phyloP scores from a whole-genome alignment of 2,329 filamentous ascomycete species.

The Clarireedia paspali region DNA sequence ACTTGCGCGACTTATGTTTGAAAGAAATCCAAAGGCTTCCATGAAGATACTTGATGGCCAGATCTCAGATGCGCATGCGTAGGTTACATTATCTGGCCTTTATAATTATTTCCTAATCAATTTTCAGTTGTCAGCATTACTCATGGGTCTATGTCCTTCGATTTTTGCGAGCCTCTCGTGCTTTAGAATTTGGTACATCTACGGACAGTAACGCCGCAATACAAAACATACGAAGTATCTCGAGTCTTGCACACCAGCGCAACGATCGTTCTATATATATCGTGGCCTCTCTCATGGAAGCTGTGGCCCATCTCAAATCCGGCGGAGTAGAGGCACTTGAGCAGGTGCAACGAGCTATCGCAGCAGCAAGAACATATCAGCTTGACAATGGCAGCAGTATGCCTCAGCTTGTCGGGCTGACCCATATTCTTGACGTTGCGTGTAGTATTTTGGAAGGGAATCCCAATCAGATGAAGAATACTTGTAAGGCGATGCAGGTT shows the following conservation, averaged over 20 bases:
- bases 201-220: conserved; percentile 56
- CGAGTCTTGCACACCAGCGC: conserved; percentile 48
- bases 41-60: conserved; percentile 64
- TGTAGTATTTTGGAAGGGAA: conserved; percentile 56
- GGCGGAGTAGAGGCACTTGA: conserved; percentile 59
- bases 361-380: conserved; percentile 65
- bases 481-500: conserved; percentile 54
- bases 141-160: conserved; percentile 74
- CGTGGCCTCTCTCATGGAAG: conserved; percentile 60
- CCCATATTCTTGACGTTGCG: conserved; percentile 61
- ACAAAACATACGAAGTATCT: conserved; percentile 61
- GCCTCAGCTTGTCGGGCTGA: conserved; percentile 58
- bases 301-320: conserved; percentile 58
- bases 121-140: conserved; percentile 48
- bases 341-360: conserved; percentile 64
- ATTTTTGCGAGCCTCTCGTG: conserved; percentile 63
- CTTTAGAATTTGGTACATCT: conserved; percentile 51
- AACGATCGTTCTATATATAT: conserved; percentile 59
- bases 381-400: conserved; percentile 55
- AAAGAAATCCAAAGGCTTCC: conserved; percentile 63
- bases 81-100: conserved; percentile 26
- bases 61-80: conserved; percentile 61
- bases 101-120: not conserved
- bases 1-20: conserved; percentile 61
- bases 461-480: conserved; percentile 47